Base-by-base conservation (phyloP, 805 yeast species). In the Groenewaldozyma tartarivorans region DNA sequence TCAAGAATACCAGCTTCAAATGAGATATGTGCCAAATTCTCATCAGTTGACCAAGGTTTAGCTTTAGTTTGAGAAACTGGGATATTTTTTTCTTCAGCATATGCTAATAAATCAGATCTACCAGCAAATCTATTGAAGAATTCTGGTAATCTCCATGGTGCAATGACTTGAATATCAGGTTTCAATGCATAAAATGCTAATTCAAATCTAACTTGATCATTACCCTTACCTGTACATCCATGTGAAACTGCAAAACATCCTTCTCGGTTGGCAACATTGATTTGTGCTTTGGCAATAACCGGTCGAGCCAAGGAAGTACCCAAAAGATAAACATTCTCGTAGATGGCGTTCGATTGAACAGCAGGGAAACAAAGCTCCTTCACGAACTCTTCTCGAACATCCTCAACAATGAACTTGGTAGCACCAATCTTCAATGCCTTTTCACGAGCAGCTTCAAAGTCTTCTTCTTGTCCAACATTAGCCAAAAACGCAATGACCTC, bases 221-320 rank as follows among this genome's bases (percentile, higher is more conserved):
- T 92, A 70, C 99, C 99, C 72, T 92, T 92, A 71, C 99, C 99
- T 53, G 99, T 92, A 71, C 98, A 92, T 50, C 99, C 99, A 66
- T 92, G 99, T 37, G 95, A 79, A 38, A 92, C 98, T 40, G 97
- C 97, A 56, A 90, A 87, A 74, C 98, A 92, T 50, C 96, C 96
- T 66, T 92, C 94, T 57, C 83, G 75, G 69, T 87, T 94, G 48
- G 99, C 99, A 50, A 86, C 96, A 58, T 82, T 75, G 63, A 92
- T 92, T 71, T 92, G 98, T 39, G 98, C 98, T 69, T 88, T 80
- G 43, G 99, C 96, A 65, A 92, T 92, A 43, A 90, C 95, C 29
- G 99, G 99, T 72, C 99, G 83, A 39, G 99, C 99, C 59, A 92
- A 73, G 11, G 99, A 87, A 44, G 99, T 92, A 58, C 99, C 99